Percentiles rank a stretch among this genome's conserved stretches.
Evolutionary conservation across 164 flowering plant genomes (phyloP).

Genomic region (Euptelea pleiosperma): DNA sequence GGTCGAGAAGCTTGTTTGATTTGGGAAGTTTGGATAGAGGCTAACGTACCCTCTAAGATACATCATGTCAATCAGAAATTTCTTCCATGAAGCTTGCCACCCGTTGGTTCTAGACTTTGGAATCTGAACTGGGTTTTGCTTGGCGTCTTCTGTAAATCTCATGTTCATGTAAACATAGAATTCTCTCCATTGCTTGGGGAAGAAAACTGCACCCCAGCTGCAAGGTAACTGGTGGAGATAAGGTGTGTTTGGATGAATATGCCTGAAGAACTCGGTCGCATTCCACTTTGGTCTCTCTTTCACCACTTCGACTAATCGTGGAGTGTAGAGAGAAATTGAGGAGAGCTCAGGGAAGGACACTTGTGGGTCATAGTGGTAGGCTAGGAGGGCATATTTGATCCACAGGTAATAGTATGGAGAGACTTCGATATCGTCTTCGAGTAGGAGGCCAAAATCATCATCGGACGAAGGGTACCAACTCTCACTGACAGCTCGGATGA

Average conservation of each 20-base stretch:
- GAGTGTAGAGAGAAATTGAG: slow-evolving; percentile 89
- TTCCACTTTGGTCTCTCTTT: slow-evolving; percentile 96
- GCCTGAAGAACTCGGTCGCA: slow-evolving; percentile 72
- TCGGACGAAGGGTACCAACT: slow-evolving; percentile 97
- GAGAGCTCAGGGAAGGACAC: slow-evolving; percentile 84
- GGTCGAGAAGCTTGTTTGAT: slow-evolving; percentile 89
- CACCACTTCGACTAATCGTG: slow-evolving; percentile 80
- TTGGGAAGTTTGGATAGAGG: slow-evolving; percentile 90
- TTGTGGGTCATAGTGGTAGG: slow-evolving; percentile 92
- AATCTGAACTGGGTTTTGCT: slow-evolving; percentile 87
- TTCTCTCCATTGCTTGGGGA: slow-evolving; percentile 98
- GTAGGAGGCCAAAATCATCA: slow-evolving; percentile 82
- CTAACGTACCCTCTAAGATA: slow-evolving; percentile 90
- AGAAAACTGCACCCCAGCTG: slow-evolving; percentile 98
- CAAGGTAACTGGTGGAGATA: slow-evolving; percentile 95
- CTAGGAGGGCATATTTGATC: slow-evolving; percentile 82
- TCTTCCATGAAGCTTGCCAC: slow-evolving; percentile 99
- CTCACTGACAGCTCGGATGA: slow-evolving; percentile 95
- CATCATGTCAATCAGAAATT: slow-evolving; percentile 96
- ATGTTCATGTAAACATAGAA: slow-evolving; percentile 96
- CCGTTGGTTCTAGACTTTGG: slow-evolving; percentile 94
- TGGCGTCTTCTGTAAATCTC: slow-evolving; percentile 89
- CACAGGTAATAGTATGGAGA: slow-evolving; percentile 94
- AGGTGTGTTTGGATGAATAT: slow-evolving; percentile 89
- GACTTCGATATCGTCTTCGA: slow-evolving; percentile 96